phyloP scores from a whole-genome alignment of 768 basidiomycete species.

The Tylopilus sp. region DNA sequence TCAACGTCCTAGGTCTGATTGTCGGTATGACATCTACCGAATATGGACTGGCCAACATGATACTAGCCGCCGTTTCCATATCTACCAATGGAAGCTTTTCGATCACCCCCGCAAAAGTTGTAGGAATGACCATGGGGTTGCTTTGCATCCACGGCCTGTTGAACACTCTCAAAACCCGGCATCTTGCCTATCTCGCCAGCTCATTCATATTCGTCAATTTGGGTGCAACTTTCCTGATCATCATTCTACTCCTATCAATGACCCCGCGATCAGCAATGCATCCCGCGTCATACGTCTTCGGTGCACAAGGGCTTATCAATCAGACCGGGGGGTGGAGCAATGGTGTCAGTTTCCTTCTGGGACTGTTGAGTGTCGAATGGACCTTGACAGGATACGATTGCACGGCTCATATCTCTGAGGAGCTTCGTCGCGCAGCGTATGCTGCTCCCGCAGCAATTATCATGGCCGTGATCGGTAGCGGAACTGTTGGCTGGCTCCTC shows the following conservation, averaged over 20 bases:
- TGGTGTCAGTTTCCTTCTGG: no score
- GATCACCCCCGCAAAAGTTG: slow-evolving; percentile 38
- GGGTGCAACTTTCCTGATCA: slow-evolving; percentile 39
- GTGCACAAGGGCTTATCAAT: slow-evolving; percentile 38
- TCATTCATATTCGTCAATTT: slow-evolving; percentile 46
- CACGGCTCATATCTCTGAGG: no score
- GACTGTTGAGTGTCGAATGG: no score
- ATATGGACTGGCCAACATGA: slow-evolving; percentile 36
- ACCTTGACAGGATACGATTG: no score
- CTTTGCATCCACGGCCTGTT: slow-evolving; percentile 40
- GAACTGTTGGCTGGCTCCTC: slow-evolving; percentile 56
- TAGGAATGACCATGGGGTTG: slow-evolving; percentile 40
- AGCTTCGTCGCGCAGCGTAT: no score
- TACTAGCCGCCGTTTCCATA: slow-evolving; percentile 27
- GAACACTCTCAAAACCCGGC: no score
- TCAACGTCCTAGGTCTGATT: slow-evolving; percentile 25
- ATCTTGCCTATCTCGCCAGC: slow-evolving; percentile 31
- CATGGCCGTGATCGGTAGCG: slow-evolving; percentile 44
- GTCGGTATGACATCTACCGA: slow-evolving; percentile 33
- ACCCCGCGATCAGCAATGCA: slow-evolving; percentile 54
- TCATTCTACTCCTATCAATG: slow-evolving; percentile 40
- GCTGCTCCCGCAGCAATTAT: slow-evolving; percentile 44
- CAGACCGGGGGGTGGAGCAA: slow-evolving; percentile 40
- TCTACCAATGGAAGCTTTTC: slow-evolving; percentile 30
- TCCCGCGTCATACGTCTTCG: slow-evolving; percentile 53